Evolutionary conservation across 1,284 basidiomycete species (phyloP), one percentile per base, ranked within the genome.

Genomic region (Moniliophthora roreri): DNA sequence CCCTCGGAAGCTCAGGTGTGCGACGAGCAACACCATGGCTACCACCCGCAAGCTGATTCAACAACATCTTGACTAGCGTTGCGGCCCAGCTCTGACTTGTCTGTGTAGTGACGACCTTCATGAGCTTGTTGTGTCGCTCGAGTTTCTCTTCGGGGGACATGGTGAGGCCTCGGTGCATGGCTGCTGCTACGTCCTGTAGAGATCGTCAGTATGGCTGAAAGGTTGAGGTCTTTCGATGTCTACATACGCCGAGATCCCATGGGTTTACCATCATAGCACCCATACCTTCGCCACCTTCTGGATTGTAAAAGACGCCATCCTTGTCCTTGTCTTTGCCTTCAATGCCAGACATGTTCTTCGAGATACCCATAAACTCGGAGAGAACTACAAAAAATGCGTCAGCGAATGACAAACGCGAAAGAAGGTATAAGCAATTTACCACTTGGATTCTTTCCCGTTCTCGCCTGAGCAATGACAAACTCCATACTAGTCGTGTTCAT

Each of bases 401-500:
- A 32, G 28, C 11, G 28, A 32, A 11, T 32, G 28, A 32, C 11
- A 32, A 32, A 6, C 6, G 28, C 7, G 11, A 32, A 6, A 11
- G 28, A 6, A 32, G 28, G 28, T 6, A 32, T 11, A 32, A 32
- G 28, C 11, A 11, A 32, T 11, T 32, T 32, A 32, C 28, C 44
- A 32, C 44, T 46, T 28, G 44, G 24, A 28, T 24, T 46, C 24
- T 46, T 46, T n/a, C 28, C 28, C 7, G 44, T 46, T 24, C 28
- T 23, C 26, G 24, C 21, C 18, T 46, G 44, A 6, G 44, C 95
- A 57, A 98, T 89, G 45, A 97, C 91, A 71, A 93, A 98, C 73
- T 98, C 96, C 95, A 98, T 98, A 47, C 85, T 89, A 0, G 95
- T 98, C 8, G 97, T 98, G 79, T 99, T 98, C 96, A 99, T 98